Evolutionary conservation across 352 stramenopile genomes (phyloP), one percentile per base, ranked within the genome.

Genomic region (Pythium coloratum): DNA sequence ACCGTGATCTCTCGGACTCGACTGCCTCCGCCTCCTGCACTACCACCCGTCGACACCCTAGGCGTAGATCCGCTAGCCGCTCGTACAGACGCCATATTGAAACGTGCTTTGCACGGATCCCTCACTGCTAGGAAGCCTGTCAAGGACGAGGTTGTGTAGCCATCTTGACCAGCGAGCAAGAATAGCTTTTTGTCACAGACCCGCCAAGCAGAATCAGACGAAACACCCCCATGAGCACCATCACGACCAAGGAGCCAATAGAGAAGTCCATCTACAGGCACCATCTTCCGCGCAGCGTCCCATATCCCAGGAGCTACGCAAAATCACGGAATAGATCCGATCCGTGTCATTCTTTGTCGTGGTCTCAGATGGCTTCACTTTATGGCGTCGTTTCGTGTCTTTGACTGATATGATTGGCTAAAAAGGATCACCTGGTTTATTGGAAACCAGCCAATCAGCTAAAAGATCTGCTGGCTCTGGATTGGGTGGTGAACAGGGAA

Each of bases 1-100:
- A 82, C 42, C n/a, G 74, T 83, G 75, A 91, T 89, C 61, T 84
- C 78, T 0, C 80, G 71, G 3, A 66, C 77, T 13, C 61, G 47
- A 24, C n/a, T 54, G 55, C 51, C 26, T 18, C 36, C 36, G 12
- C 36, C 10, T 3, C 57, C 2, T n/a, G n/a, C n/a, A n/a, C n/a
- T n/a, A n/a, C n/a, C n/a, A n/a, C n/a, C n/a, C n/a, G n/a, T n/a
- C n/a, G n/a, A n/a, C n/a, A n/a, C n/a, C n/a, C 49, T 20, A 18
- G 49, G 49, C 20, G 49, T 56, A 20, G 28, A n/a, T 38, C 3
- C n/a, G 16, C 24, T 30, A 36, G n/a, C 14, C 2, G 7, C 6
- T 0, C 50, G 50, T 7, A 44, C 10, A 12, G 36, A 1, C 36
- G 36, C 36, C 36, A 44, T 44, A 44, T 44, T 44, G 7, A 5